These are phyloP conservation scores for Phaeosphaeriaceae sp. DNA, from an alignment of 2,329 filamentous ascomycete species.

Conservation along the genomic window DNA sequence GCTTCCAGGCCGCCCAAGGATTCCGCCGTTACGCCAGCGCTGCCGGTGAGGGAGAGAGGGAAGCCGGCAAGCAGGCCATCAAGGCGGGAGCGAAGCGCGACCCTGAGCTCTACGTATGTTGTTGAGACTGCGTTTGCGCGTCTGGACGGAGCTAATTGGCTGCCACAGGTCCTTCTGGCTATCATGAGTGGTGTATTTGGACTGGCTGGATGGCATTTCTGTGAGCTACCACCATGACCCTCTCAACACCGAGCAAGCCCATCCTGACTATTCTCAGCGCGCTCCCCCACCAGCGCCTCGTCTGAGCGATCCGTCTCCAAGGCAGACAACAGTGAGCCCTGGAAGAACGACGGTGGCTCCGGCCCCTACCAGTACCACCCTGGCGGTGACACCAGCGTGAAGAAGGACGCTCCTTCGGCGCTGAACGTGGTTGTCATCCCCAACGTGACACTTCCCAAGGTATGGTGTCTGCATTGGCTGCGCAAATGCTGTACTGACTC, in stretches of 20 bases:
- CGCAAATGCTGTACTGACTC: conserved; percentile 3
- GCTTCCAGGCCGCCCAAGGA: conserved; percentile 49
- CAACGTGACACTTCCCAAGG: conserved; percentile 88
- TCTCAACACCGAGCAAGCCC: background rate
- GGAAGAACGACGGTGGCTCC: conserved; percentile 69
- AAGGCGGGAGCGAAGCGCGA: conserved; percentile 72
- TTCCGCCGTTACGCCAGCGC: conserved; percentile 47
- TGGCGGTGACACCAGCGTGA: conserved; percentile 78
- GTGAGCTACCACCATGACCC: conserved; percentile 55
- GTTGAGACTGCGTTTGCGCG: background rate
- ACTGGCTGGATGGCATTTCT: conserved; percentile 89
- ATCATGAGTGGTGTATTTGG: conserved; percentile 90
- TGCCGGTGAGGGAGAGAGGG: conserved; percentile 54
- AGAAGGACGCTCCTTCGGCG: conserved; percentile 91
- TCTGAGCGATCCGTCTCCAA: conserved; percentile 82
- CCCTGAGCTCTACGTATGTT: conserved; percentile 75
- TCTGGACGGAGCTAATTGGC: conserved; percentile 30
- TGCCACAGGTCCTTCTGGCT: conserved; percentile 78
- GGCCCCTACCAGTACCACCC: conserved; percentile 75
- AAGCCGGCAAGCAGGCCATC: conserved; percentile 57
- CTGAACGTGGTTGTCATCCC: conserved; percentile 94
- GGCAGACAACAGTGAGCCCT: conserved; percentile 82
- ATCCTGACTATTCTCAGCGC: conserved; percentile 61
- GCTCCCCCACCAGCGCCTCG: conserved; percentile 82
- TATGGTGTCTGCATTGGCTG: conserved; percentile 9